These are phyloP conservation scores for Ophidiomyces ophidiicola DNA, from an alignment of 2,329 filamentous ascomycete species.

Conservation along the genomic window DNA sequence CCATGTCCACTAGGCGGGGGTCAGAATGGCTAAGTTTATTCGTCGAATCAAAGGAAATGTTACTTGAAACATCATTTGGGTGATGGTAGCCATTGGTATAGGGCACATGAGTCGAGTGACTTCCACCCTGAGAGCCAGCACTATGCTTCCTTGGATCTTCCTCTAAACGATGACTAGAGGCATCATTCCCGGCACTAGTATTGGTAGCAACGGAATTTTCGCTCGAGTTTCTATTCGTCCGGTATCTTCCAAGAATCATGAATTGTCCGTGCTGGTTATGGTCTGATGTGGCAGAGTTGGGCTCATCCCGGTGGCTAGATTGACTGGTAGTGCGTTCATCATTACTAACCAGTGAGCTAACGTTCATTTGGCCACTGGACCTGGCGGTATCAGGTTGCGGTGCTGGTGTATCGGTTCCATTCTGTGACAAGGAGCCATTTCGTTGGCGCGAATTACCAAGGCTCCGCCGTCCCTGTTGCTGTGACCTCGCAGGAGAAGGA, in stretches of 20 bases:
- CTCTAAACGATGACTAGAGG: background rate
- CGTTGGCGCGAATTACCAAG: constrained; percentile 4
- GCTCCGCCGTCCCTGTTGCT: background rate
- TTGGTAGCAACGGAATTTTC: constrained; percentile 8
- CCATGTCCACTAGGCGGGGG: background rate
- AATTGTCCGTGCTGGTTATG: constrained; percentile 7
- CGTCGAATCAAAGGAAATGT: constrained; percentile 1
- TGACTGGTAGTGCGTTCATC: constrained; percentile 1
- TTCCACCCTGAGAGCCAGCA: background rate
- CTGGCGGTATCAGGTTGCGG: constrained; percentile 1
- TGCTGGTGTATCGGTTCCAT: background rate
- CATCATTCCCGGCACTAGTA: constrained; percentile 1
- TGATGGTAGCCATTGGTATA: constrained; percentile 9
- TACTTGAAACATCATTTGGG: constrained; percentile 1
- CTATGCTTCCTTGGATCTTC: constrained; percentile 1
- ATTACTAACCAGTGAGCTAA: constrained; percentile 8
- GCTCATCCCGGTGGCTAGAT: constrained; percentile 8
- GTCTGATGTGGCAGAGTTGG: constrained; percentile 1
- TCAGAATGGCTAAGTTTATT: background rate
- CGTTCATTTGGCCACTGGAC: constrained; percentile 8
- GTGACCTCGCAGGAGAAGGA: constrained; percentile 2
- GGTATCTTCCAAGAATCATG: constrained; percentile 2
- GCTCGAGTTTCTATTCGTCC: constrained; percentile 3
- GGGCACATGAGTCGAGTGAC: constrained; percentile 1
- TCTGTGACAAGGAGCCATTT: constrained; percentile 7